Base-by-base conservation (phyloP, 2,329 filamentous ascomycete genomes). In the Aspergillus floridensis region DNA sequence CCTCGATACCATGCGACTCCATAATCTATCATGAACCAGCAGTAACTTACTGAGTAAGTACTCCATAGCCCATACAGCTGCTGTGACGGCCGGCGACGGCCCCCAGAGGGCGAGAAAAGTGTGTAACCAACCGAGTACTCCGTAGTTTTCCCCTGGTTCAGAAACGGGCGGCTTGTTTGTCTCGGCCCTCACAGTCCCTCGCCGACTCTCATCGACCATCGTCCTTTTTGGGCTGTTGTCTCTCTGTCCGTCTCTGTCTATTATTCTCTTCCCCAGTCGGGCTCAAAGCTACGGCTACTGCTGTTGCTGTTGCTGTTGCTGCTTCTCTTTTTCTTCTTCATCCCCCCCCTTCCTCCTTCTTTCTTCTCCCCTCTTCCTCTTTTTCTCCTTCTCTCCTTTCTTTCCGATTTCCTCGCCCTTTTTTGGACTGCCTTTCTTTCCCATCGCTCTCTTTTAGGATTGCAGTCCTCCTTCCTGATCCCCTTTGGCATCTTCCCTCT, bases 151-250 rank as follows among this genome's bases (percentile, higher is more conserved):
- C 58, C 53, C 61, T 63, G 53, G 55, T 59, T 60, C 52, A 60
- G 46, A 61, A 59, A 59, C 59, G 57, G 59, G 59, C 57, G 59
- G 58, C 59, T 61, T 63, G 61, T 63, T 59, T 63, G 61, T 63
- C 61, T 63, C 61, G 53, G 53, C 57, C 59, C 54, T 60, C 58
- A 35, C 57, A 59, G 62, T 64, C 64, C 62, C 64, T 65, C 62
- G 54, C 63, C 61, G 62, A 59, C 53, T 8, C 38, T 44, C 38
- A 44, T 44, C 38, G 38, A 44, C 38, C 16, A 10, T 44, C 38
- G 16, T n/a, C 38, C 38, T 49, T 49, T 63, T 62, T 59, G 57
- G 59, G 59, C 56, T 51, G 47, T 50, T 60, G 35, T 49, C 49
- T 44, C 52, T 41, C 56, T 51, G 21, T 22, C 21, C n/a, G n/a